Base-by-base conservation (phyloP, 2,329 filamentous ascomycete genomes). In the Biscogniauxia sp. region DNA sequence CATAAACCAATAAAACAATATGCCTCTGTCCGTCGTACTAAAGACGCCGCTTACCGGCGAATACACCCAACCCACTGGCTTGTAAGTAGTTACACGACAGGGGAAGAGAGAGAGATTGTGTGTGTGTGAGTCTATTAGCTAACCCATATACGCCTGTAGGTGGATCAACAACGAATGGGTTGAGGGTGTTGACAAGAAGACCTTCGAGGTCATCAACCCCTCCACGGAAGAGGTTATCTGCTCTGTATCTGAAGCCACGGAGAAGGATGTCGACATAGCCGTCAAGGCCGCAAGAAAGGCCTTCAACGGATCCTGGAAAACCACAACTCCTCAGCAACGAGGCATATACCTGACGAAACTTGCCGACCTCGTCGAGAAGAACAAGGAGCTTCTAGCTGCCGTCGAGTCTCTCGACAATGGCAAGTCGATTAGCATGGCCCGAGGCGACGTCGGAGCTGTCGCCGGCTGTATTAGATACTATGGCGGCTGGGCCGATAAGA, bases 91-190 rank as follows among this genome's bases (percentile, higher is more conserved):
- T 55, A 7, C 20, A 59, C 51, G 25, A 56, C 13, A 32, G 7
- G 13, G 9, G 13, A 32, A 37, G 28, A 15, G n/a, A n/a, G n/a
- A n/a, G n/a, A n/a, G n/a, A n/a, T n/a, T n/a, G n/a, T n/a, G n/a
- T n/a, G n/a, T n/a, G n/a, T n/a, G n/a, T n/a, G n/a, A n/a, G n/a
- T 54, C 26, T 13, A 32, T 28, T 28, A 7, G 25, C 53, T 54
- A 20, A 75, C 63, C 52, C 32, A n/a, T 64, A 70, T 49, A 51
- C 41, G 7, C 7, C 6, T 20, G 9, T 71, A 92, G 89, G 63
- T 95, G 92, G 84, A 95, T 96, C 85, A 93, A 95, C 85, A 93
- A 94, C 78, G 90, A 97, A 79, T 97, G 89, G 80, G 86, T 96
- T 66, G 87, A 90, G 77, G 84, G 87, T 75, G 88, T 90, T 65